These are phyloP conservation scores for Podospora pseudopauciseta DNA, from an alignment of 495 filamentous ascomycete species.

Conservation along the genomic window DNA sequence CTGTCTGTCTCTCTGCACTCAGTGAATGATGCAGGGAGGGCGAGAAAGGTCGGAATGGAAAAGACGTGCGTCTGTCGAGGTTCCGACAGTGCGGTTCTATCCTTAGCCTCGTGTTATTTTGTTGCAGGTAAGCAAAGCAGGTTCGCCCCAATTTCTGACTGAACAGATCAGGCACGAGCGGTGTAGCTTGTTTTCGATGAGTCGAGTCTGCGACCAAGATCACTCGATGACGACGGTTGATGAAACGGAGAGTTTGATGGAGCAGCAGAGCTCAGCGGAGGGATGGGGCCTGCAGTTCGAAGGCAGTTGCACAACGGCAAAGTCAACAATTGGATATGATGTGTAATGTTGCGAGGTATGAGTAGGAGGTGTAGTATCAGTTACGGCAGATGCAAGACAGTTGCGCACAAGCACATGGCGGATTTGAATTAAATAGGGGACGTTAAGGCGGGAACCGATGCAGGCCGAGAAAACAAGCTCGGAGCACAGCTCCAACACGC, in stretches of 20 bases:
- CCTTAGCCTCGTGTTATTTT: not conserved
- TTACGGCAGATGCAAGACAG: conserved; percentile 1
- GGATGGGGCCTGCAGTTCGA: not conserved
- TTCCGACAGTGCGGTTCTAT: conserved; percentile 9
- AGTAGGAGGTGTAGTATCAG: not conserved
- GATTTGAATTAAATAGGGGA: conserved; percentile 9
- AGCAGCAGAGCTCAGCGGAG: not conserved
- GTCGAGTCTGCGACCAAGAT: not conserved
- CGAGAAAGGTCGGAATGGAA: not conserved
- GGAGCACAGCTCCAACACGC: conserved; percentile 1
- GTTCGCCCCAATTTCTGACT: conserved; percentile 1
- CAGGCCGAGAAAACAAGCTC: conserved; percentile 14
- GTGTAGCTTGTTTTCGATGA: not conserved
- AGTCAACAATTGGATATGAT: not conserved
- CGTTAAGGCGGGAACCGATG: conserved; percentile 15
- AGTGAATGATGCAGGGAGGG: not conserved
- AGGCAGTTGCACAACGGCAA: not conserved
- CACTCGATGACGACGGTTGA: not conserved
- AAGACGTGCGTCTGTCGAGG: conserved; percentile 4
- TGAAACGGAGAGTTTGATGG: not conserved
- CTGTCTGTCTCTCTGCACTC: not conserved
- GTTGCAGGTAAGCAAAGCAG: conserved; percentile 4
- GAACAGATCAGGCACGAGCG: not conserved
- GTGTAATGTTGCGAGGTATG: not conserved
- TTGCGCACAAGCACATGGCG: conserved; percentile 3